A percentile compares a stretch with the other conserved stretches of the same genome.
phyloP scores from a whole-genome alignment of 768 basidiomycete genomes.

The Amanita rubescens region DNA sequence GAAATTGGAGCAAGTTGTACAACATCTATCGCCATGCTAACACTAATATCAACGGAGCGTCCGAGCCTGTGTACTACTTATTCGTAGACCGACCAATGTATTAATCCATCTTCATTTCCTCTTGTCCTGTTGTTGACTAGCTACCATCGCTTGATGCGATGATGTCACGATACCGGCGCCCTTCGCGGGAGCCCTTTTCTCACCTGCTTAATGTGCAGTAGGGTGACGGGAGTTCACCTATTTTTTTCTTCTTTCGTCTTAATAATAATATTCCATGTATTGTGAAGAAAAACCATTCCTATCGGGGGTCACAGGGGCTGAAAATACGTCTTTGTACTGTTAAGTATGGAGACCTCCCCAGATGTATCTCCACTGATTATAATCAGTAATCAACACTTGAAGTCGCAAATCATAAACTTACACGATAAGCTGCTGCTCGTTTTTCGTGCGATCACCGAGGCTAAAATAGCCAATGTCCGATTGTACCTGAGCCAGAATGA shows the following conservation, averaged over 20 bases:
- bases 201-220: neutral
- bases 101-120: neutral
- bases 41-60: neutral
- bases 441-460: slow-evolving; percentile 44
- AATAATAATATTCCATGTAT: neutral
- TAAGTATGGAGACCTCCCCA: slow-evolving; percentile 5
- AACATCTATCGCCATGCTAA: neutral
- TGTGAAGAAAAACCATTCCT: too few species aligned
- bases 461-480: slow-evolving; percentile 55
- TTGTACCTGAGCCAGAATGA: slow-evolving; percentile 41
- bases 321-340: neutral
- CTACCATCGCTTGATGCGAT: neutral
- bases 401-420: slow-evolving; percentile 24
- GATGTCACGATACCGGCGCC: neutral
- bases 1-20: neutral
- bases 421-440: slow-evolving; percentile 55
- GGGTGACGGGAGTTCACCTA: neutral
- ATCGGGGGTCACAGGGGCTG: neutral
- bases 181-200: neutral
- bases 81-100: neutral
- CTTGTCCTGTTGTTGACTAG: neutral
- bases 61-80: neutral
- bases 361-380: slow-evolving; percentile 3
- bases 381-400: neutral
- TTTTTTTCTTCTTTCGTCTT: neutral